Base-by-base conservation (phyloP, 1,284 basidiomycete genomes). In the Moniliophthora roreri region DNA sequence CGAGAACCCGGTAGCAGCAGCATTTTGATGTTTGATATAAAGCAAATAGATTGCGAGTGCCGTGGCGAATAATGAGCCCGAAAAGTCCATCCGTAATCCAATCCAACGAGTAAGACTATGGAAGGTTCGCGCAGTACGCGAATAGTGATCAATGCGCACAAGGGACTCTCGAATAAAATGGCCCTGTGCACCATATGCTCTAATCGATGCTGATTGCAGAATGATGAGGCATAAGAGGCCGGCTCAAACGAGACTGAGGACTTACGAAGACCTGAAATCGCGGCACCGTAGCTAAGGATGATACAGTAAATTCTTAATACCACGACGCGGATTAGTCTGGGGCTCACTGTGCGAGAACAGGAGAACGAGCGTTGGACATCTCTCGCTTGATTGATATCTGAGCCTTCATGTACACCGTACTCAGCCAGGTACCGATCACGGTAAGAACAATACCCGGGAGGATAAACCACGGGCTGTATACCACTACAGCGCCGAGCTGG, bases 381-480 rank as follows among this genome's bases (percentile, higher is more conserved):
- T 88, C 82, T 16, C 85, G 77, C 62, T 91, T 92, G 44, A 91
- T 85, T 11, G 84, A 81, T 21, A 91, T 71, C 65, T 92, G 89
- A n/a, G 84, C 84, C 60, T 82, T 81, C 62, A 91, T 87, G 60
- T 84, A 85, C 38, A 85, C 65, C 48, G 72, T 73, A 15, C 62
- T 64, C 23, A 62, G 37, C 53, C 53, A 60, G 13, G 40, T 45
- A 10, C 63, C 65, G 6, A 61, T 70, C 13, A 78, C 65, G 50
- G 74, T 74, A 10, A 78, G 63, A 11, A 69, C 44, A 16, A 77
- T 44, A 23, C 70, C 67, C 6, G 69, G 60, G 13, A 69, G 41
- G 16, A 72, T 59, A 53, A 69, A 74, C 16, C 67, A 48, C 0
- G 79, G 80, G 4, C 79, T 72, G 32, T 78, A 65, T 18, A 70